Base-by-base conservation (phyloP, 257 asterid genomes). In the Fraxinus cuspidata region DNA sequence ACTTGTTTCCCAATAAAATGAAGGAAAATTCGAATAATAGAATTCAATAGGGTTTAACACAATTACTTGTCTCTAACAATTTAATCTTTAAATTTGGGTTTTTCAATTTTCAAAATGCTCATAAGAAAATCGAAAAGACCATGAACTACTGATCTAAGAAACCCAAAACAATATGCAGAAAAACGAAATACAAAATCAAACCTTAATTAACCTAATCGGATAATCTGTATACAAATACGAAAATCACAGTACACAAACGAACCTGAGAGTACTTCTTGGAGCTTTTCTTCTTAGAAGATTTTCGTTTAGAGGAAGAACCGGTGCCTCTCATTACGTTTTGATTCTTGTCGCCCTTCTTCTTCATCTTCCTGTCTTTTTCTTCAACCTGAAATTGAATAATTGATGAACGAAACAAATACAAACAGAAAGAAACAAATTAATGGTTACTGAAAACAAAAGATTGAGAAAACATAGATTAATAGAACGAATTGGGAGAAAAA, bases 211-310 rank as follows among this genome's bases (percentile, higher is more conserved):
- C 71, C 56, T 16, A 19, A 51, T 29, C 49, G 40, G n/a, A 44
- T 15, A 56, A 74, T 38, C 16, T 66, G 21, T 64, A 72, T 21
- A 71, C 11, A 35, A 63, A 51, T 19, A 32, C 7, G 32, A 13
- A n/a, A 76, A 44, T 34, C n/a, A 67, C 7, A 19, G 65, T 65
- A 73, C 25, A 40, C 31, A 73, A 42, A 80, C 18, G 65, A 74
- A 90, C 96, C 94, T 83, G 70, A 32, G 86, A 87, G 74, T 87
- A 85, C 68, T 81, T 71, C 72, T 86, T 93, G 66, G 90, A 85
- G 83, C 88, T 90, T 84, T 78, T 89, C 81, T 75, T 82, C 86
- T 85, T 90, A 9, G 88, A 84, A 32, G 90, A 81, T 82, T 90
- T 92, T 69, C 70, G 31, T 56, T 82, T 90, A 1, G 94, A 88